phyloP scores from a whole-genome alignment of 1,139 yeast genomes.

The Saccharomyces hybrid region DNA sequence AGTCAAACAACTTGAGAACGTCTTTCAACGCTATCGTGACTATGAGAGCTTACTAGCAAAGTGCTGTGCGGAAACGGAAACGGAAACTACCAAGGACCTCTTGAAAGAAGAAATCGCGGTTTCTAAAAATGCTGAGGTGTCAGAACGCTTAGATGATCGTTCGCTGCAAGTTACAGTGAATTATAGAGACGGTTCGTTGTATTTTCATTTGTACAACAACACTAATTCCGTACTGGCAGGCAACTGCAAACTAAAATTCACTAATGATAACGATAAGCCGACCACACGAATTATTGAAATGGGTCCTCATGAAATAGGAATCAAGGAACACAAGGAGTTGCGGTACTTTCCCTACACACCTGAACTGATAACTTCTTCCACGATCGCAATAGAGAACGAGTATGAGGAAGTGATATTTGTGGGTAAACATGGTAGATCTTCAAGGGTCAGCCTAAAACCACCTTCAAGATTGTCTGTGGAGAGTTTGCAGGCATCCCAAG shows the following conservation, averaged over 20 bases:
- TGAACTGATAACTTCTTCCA: neutral
- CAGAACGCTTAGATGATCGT: neutral
- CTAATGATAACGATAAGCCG: slow-evolving; percentile 5
- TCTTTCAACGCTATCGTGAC: neutral
- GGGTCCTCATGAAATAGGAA: slow-evolving; percentile 8
- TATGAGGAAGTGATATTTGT: neutral
- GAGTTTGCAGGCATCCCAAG: neutral
- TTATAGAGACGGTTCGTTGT: slow-evolving; percentile 11
- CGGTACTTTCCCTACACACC: neutral
- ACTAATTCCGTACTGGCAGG: slow-evolving; percentile 11
- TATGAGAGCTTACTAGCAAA: slow-evolving; percentile 6
- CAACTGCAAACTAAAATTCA: slow-evolving; percentile 11
- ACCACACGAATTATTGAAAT: slow-evolving; percentile 3
- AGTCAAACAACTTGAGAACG: neutral
- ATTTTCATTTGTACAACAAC: slow-evolving; percentile 13
- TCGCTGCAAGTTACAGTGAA: neutral
- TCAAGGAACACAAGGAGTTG: neutral
- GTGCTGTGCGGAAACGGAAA: neutral
- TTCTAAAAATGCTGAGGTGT: too few relatives aligned
- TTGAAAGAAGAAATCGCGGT: neutral
- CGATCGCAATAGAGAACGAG: neutral
- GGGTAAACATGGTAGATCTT: neutral
- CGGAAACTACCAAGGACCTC: neutral
- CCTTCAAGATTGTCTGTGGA: neutral
- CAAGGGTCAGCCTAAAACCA: neutral